Conservation (phyloP, 169 alveolate genomes). For the Cryptosporidium ubiquitum region DNA sequence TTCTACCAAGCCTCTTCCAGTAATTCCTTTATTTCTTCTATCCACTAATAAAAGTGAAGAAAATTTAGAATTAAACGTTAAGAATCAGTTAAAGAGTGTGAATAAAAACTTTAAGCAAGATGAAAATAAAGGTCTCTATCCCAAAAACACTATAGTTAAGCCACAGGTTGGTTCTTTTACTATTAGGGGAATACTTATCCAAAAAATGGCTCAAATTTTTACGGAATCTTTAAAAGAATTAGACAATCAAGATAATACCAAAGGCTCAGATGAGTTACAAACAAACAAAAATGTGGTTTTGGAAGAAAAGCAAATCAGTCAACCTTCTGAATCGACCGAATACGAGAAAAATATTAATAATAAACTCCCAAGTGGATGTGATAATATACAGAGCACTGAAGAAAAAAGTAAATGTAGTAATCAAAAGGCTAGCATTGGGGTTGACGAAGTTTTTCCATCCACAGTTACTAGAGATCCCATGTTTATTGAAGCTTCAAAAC, state of each 20-base stretch:
- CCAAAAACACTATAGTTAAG: background rate
- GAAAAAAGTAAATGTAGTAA: background rate
- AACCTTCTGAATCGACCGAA: background rate
- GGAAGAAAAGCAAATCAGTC: background rate
- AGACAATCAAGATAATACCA: background rate
- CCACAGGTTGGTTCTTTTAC: background rate
- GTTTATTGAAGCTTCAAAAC: conserved; percentile 43
- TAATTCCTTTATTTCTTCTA: conserved; percentile 50
- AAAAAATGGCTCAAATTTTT: conserved; percentile 50
- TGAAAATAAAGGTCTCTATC: background rate
- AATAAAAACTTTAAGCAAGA: background rate
- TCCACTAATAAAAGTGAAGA: background rate
- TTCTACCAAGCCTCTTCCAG: conserved; percentile 27
- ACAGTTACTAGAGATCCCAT: conserved; percentile 44
- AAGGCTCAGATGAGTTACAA: background rate
- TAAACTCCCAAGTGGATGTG: background rate
- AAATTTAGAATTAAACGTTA: background rate
- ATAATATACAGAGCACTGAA: background rate
- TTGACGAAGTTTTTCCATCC: conserved; percentile 48
- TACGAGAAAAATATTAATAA: background rate
- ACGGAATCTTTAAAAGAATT: background rate
- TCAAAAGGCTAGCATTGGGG: background rate
- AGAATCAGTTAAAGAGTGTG: background rate
- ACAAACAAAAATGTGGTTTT: background rate
- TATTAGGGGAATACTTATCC: conserved; percentile 36